Conservation (phyloP, 257 asterid species). For the Vinca minor region DNA sequence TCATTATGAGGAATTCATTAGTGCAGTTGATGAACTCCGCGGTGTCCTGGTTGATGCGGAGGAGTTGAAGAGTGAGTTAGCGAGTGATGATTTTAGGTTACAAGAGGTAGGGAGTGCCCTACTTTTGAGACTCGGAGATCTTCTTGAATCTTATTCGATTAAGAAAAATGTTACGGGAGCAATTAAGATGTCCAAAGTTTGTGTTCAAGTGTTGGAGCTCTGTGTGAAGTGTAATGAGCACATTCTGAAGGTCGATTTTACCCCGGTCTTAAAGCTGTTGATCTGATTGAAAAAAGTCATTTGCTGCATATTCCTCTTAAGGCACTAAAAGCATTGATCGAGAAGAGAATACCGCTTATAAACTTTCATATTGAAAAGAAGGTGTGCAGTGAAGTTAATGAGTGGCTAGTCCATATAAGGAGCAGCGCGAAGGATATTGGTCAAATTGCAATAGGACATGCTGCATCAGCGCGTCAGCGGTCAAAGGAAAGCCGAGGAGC, state of each 20-base stretch:
- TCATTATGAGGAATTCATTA: conserved; percentile 82
- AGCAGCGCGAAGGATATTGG: conserved; percentile 78
- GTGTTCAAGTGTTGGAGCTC: conserved; percentile 70
- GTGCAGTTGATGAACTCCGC: conserved; percentile 90
- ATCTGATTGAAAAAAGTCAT: conserved; percentile 58
- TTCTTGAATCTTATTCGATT: too few species aligned
- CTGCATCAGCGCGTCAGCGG: conserved; percentile 85
- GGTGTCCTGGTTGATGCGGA: conserved; percentile 89
- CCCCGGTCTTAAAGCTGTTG: too few species aligned
- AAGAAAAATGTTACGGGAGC: conserved; percentile 82
- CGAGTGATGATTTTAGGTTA: too few species aligned
- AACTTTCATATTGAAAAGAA: conserved; percentile 68
- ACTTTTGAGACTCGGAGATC: too few species aligned
- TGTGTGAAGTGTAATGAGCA: too few species aligned
- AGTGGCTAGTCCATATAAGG: too few species aligned
- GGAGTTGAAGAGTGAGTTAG: too few species aligned
- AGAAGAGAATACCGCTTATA: conserved; percentile 51
- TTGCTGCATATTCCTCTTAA: conserved; percentile 61
- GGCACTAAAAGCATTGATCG: conserved; percentile 45
- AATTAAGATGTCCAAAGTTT: conserved; percentile 64
- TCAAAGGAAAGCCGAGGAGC: conserved; percentile 85
- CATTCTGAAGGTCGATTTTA: too few species aligned
- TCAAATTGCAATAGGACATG: conserved; percentile 67
- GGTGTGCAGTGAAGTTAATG: conserved; percentile 69
- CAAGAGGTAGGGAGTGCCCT: too few species aligned